phyloP scores from a whole-genome alignment of 176 grass and related monocot genomes.

The Avena sativa region DNA sequence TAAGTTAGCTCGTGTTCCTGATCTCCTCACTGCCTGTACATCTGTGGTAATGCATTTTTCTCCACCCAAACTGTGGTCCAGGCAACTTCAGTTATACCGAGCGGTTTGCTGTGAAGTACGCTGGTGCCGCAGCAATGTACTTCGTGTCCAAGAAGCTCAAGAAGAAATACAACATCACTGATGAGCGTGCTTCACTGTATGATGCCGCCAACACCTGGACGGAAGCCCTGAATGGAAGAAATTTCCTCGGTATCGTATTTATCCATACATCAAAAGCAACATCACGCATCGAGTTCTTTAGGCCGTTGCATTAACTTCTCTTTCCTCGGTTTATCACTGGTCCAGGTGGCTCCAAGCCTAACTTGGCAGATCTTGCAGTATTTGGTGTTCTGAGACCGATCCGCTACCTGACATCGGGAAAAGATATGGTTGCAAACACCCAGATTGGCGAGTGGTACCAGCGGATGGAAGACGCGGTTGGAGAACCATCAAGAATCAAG shows the following conservation, averaged over 20 bases:
- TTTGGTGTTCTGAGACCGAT: slow-evolving; percentile 96
- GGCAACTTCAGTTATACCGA: slow-evolving; percentile 88
- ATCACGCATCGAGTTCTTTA: background rate
- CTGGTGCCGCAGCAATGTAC: slow-evolving; percentile 93
- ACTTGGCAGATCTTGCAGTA: slow-evolving; percentile 90
- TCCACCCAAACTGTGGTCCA: slow-evolving; percentile 42
- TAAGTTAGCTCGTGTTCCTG: slow-evolving; percentile 18
- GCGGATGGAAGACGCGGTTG: slow-evolving; percentile 83
- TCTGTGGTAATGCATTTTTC: background rate
- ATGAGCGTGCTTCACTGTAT: slow-evolving; percentile 84
- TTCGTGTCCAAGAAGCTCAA: slow-evolving; percentile 93
- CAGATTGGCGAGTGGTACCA: slow-evolving; percentile 86
- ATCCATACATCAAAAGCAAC: background rate
- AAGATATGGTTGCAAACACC: slow-evolving; percentile 92
- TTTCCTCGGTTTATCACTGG: background rate
- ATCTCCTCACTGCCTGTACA: background rate
- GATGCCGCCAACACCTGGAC: slow-evolving; percentile 85
- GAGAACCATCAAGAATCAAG: slow-evolving; percentile 74
- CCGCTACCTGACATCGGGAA: slow-evolving; percentile 75
- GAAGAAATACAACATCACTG: slow-evolving; percentile 90
- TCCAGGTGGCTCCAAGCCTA: slow-evolving; percentile 87
- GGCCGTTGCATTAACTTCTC: background rate
- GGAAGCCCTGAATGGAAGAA: slow-evolving; percentile 76
- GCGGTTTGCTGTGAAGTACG: slow-evolving; percentile 85
- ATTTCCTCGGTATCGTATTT: slow-evolving; percentile 71